Base-by-base conservation (phyloP, 2,329 filamentous ascomycete species). In the Cladophialophora bantiana region DNA sequence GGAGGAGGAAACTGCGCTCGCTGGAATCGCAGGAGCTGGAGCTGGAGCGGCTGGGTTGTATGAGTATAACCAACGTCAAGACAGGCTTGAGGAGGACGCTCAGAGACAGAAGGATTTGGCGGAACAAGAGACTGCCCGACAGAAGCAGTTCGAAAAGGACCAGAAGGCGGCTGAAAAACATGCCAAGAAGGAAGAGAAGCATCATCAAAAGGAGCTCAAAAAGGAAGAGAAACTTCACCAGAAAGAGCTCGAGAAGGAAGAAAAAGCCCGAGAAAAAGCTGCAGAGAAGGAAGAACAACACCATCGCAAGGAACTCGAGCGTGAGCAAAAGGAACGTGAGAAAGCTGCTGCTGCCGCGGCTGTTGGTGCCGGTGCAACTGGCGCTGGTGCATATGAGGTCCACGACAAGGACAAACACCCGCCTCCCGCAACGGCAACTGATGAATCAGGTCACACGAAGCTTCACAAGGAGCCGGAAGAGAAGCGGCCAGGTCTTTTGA, bases 401-500 rank as follows among this genome's bases (percentile, higher is more conserved):
- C 60, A 70, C 36, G 58, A 65, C 12, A 66, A 68, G 34, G 61
- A 68, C 13, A 45, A 60, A 36, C 59, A 65, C 34, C 48, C 38
- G 20, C 56, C 38, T 34, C 40, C 54, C 9, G 60, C 52, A 36
- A 56, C 61, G 15, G 50, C 53, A 15, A 61, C 40, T 13, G 68
- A 70, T 13, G 60, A 72, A 7, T 26, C 59, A 1, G 69, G 66
- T 42, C 68, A 60, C 36, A 69, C 65, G 34, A 60, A 62, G 40
- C 64, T 71, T 7, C 67, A 72, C 54, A 71, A 70, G 36, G 65
- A 67, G 6, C 70, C 69, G 7, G 38, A 61, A 34, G 64, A 71
- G 64, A 73, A 72, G 66, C 72, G 72, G 52, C 70, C 70, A 10
- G 58, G 62, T 26, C 58, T 73, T 31, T 56, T 73, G 58, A 71